Evolutionary conservation across 192 early-diverging fungal genomes (phyloP), one percentile per base, ranked within the genome.

Genomic region (Rhizophagus sp.): DNA sequence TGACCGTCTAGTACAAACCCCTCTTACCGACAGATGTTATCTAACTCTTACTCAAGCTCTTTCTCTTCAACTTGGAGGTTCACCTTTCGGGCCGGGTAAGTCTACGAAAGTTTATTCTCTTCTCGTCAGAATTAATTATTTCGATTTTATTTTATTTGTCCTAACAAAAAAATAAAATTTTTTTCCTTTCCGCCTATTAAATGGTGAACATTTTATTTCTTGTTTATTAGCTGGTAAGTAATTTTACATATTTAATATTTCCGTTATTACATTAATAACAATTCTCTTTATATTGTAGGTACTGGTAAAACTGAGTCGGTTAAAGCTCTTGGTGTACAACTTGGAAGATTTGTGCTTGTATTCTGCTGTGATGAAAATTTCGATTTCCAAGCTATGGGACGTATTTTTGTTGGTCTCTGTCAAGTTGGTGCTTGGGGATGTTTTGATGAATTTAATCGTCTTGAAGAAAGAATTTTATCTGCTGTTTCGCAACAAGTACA

Each of bases 351-450:
- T 84, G 95, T 96, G 33, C 94, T 99, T 74, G 99, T 99, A 44
- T 99, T 99, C 83, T 99, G 99, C 88, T 99, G 99, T 87, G 99
- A 99, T 82, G 99, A 99, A 88, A 98, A 94, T 81, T 99, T 99
- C 89, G 99, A 99, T 86, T 99, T 99, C 89, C 97, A 99, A 83
- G 97, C 99, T 36, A 99, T 99, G 97, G 99, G 99, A 62, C 95
- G 99, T 82, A 99, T 99, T 78, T 99, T 99, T 84, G 93, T 99
- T 79, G 98, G 98, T 75, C 89, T 99, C 79, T 98, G 94, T 84
- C 96, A 97, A 84, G 99, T 99, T 17, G 98, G 98, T 61, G 98
- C 97, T 0, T 99, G 97, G 97, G 98, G 98, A 76, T 97, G 97
- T 87, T 99, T 98, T 84, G 98, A 99, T 86, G 98, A 99, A 88